phyloP scores from a whole-genome alignment of 148 eudicot genomes.

The Agrostemma githago region DNA sequence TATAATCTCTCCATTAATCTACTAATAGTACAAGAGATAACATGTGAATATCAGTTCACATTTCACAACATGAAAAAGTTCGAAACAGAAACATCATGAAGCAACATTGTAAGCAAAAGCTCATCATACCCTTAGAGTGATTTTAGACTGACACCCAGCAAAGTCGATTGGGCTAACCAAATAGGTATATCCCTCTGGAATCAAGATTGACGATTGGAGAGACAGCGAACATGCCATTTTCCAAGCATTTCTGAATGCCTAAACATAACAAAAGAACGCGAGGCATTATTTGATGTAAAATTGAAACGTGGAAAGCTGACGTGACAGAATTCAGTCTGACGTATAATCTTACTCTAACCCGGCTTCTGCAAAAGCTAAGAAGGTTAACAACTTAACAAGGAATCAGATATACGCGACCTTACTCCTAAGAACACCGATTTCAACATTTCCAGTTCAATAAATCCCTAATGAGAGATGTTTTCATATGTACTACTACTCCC shows the following conservation, averaged over 20 bases:
- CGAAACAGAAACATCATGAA: background rate
- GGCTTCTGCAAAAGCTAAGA: no score
- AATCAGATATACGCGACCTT: constrained; percentile 9
- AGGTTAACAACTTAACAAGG: background rate
- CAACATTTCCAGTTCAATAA: no score
- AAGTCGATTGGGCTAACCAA: constrained; percentile 57
- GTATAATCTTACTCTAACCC: background rate
- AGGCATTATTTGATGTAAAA: constrained; percentile 6
- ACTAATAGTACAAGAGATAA: constrained; percentile 16
- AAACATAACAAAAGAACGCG: constrained; percentile 3
- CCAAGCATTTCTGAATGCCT: constrained; percentile 77
- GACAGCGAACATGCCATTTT: constrained; percentile 55
- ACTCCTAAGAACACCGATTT: background rate
- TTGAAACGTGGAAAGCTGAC: background rate
- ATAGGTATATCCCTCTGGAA: constrained; percentile 48
- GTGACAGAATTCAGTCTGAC: background rate
- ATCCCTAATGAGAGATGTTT: no score
- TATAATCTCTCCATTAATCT: constrained; percentile 65
- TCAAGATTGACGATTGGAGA: constrained; percentile 38
- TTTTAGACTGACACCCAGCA: constrained; percentile 51
- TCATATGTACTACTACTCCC: no score
- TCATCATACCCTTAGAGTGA: constrained; percentile 59
- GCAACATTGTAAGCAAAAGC: background rate
- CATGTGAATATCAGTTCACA: constrained; percentile 4
- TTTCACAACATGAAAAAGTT: background rate